phyloP scores from a whole-genome alignment of 805 yeast genomes.

The Candida arabinofermentans region DNA sequence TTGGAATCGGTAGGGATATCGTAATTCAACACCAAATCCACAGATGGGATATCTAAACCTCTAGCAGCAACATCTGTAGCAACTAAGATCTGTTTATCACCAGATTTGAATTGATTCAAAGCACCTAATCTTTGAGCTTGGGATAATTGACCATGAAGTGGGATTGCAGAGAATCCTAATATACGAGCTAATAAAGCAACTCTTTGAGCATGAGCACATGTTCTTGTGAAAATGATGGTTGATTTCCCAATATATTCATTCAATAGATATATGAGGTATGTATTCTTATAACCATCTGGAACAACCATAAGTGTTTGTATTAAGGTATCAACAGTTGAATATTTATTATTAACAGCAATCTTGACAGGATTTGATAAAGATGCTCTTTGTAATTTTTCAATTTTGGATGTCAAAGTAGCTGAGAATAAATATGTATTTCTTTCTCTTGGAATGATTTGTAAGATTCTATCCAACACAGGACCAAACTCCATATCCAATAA shows the following conservation, averaged over 20 bases:
- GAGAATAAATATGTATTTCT: constrained; percentile 84
- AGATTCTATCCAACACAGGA: constrained; percentile 83
- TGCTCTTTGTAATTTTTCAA: constrained; percentile 92
- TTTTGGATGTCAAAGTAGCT: constrained; percentile 96
- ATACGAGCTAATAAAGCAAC: constrained; percentile 76
- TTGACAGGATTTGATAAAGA: constrained; percentile 84
- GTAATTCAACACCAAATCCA: constrained; percentile 82
- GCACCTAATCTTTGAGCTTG: constrained; percentile 85
- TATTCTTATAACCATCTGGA: constrained; percentile 90
- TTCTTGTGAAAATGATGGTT: constrained; percentile 84
- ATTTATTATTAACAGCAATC: constrained; percentile 83
- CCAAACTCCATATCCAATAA: constrained; percentile 95
- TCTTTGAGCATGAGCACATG: constrained; percentile 93
- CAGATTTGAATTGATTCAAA: constrained; percentile 72
- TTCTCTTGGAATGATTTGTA: constrained; percentile 78
- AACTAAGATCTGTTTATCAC: constrained; percentile 61
- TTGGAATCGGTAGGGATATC: constrained; percentile 96
- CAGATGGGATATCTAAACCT: constrained; percentile 95
- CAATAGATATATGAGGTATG: constrained; percentile 74
- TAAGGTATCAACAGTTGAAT: constrained; percentile 92
- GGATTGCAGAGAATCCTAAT: constrained; percentile 84
- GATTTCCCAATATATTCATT: constrained; percentile 85
- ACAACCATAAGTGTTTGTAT: constrained; percentile 85
- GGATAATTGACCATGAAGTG: constrained; percentile 88
- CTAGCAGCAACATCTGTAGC: constrained; percentile 94